A percentile compares a stretch with the other conserved stretches of the same genome.
phyloP scores from a whole-genome alignment of 108 stramenopile genomes.

The Cyclotella choctawhatcheeana region DNA sequence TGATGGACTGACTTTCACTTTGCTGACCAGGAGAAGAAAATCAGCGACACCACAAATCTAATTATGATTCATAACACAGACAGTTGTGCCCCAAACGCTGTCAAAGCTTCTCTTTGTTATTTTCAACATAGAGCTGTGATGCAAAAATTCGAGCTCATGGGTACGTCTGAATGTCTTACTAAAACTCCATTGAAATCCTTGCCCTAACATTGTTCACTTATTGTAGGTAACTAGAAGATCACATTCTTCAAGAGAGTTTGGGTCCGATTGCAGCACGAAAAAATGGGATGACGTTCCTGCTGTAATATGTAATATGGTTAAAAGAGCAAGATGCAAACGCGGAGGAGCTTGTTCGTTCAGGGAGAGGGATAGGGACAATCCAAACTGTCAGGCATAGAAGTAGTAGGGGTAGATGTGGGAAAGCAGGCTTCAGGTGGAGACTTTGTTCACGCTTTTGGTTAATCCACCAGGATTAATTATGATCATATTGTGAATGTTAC shows the following conservation, averaged over 20 bases:
- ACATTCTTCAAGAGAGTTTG: constrained; percentile 82
- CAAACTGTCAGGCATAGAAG: constrained; percentile 3
- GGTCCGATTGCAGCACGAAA: constrained; percentile 76
- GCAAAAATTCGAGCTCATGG: constrained; percentile 78
- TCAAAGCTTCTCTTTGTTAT: constrained; percentile 80
- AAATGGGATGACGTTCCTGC: constrained; percentile 52
- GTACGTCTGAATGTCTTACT: no score
- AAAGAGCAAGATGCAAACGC: constrained; percentile 69
- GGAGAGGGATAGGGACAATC: constrained; percentile 3
- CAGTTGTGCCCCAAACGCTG: constrained; percentile 69
- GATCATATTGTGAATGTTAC: no score
- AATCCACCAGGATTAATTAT: no score
- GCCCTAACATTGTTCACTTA: no score
- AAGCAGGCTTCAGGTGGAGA: no score
- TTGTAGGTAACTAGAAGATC: constrained; percentile 84
- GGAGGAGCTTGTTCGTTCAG: constrained; percentile 21
- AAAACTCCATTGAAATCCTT: no score
- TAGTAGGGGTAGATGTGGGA: constrained; percentile 12
- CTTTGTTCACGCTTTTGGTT: no score
- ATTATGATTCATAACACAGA: constrained; percentile 62
- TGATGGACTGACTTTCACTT: no score
- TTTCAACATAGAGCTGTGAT: constrained; percentile 71
- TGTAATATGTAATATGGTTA: constrained; percentile 82
- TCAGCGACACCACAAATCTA: constrained; percentile 82
- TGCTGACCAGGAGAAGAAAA: constrained; percentile 86